Evolutionary conservation across 176 grass and related monocot genomes (phyloP), one percentile per base, ranked within the genome.

Genomic region (Raddia guianensis): DNA sequence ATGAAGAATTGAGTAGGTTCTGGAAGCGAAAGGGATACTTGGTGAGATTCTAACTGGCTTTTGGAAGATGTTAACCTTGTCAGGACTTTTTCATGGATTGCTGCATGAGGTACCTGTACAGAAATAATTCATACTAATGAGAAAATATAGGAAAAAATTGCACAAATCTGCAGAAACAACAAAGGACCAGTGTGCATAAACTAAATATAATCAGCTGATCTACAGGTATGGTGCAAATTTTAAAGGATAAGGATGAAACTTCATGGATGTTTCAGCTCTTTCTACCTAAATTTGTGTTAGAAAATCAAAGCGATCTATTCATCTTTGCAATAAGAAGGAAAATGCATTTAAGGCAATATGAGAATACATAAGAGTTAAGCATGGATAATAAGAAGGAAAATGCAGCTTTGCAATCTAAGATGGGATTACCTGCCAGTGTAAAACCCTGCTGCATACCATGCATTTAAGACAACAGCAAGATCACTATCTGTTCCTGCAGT

Each of bases 391-490:
- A 72, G 5, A 56, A 63, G 20, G 16, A 33, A 9, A 50, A 78
- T 8, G n/a, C 58, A 35, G 44, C 59, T 62, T 64, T 76, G 32
- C 35, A 78, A 66, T 47, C 19, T 56, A 8, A 80, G 16, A 16
- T 40, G 37, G 37, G 14, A 48, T 90, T 88, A 90, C 94, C 94
- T 97, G 82, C 88, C 80, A 76, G 94, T 94, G 68, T 92, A 78
- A 79, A 97, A 97, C 16, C 94, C 94, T 79, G 94, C 91, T 47
- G 86, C 87, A 88, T 88, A 97, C 91, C 94, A 94, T 69, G 94
- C 85, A 84, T 85, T 91, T 50, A 97, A 81, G 76, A 97, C 85
- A 73, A 63, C 79, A 65, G 86, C 67, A 65, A 94, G 91, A 88
- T 90, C 91, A 48, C 75, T 79, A 77, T 90, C 83, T 56, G 46